Conservation (phyloP, 768 basidiomycete genomes). For the Mycena maculata region DNA sequence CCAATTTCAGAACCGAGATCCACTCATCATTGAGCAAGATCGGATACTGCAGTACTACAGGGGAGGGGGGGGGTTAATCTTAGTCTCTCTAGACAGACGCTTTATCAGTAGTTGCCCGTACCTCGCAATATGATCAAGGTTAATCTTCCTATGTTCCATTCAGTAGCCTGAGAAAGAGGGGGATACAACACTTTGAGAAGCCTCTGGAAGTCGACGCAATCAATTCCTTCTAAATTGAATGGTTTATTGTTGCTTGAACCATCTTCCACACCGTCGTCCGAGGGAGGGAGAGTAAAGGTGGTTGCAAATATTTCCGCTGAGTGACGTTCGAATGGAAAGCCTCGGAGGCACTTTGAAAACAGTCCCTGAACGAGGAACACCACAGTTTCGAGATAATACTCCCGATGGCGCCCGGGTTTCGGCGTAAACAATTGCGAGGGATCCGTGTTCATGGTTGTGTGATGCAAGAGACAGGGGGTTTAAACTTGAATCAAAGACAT, state of each 20-base stretch:
- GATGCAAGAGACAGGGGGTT: neutral
- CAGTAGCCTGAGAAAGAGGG: neutral
- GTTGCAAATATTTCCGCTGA: slow-evolving; percentile 42
- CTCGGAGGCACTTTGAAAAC: slow-evolving; percentile 47
- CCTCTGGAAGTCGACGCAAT: slow-evolving; percentile 37
- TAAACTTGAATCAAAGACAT: too few species aligned
- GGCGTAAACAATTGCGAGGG: neutral
- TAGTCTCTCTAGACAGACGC: slow-evolving; percentile 44
- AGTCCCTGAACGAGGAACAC: slow-evolving; percentile 41
- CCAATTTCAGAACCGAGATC: slow-evolving; percentile 46
- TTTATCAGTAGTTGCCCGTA: slow-evolving; percentile 27
- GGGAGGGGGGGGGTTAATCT: neutral
- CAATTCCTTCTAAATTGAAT: slow-evolving; percentile 39
- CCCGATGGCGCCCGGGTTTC: neutral
- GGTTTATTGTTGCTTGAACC: slow-evolving; percentile 40
- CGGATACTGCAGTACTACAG: neutral
- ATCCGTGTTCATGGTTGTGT: neutral
- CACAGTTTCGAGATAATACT: slow-evolving; percentile 31
- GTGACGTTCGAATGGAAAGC: slow-evolving; percentile 37
- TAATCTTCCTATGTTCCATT: too few species aligned
- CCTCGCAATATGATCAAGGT: neutral
- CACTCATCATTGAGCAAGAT: slow-evolving; percentile 32
- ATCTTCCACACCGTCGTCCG: slow-evolving; percentile 29
- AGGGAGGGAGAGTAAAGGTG: slow-evolving; percentile 41
- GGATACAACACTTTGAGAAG: slow-evolving; percentile 44